Evolutionary conservation across 139 green algal genomes (phyloP).

Genomic region (Astrephomene gubernaculifera): DNA sequence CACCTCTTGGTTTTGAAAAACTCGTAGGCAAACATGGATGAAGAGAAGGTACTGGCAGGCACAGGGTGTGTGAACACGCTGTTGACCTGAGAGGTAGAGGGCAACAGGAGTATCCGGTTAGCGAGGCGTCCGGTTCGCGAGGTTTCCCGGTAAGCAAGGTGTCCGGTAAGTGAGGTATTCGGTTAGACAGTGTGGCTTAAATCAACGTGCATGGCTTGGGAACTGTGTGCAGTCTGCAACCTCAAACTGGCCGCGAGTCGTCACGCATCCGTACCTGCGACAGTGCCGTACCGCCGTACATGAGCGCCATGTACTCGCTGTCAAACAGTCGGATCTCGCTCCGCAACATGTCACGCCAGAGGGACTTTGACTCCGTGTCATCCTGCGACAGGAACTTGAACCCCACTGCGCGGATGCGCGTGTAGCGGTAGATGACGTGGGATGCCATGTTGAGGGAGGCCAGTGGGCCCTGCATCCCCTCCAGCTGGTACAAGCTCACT

Average conservation of each 20-base stretch:
- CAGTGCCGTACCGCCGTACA: constrained; percentile 35
- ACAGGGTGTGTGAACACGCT: constrained; percentile 22
- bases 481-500: not conserved
- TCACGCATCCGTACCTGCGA: constrained; percentile 9
- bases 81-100: constrained; percentile 12
- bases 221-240: no score
- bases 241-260: no score
- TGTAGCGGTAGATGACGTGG: constrained; percentile 37
- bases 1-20: constrained; percentile 38
- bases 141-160: no score
- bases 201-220: no score
- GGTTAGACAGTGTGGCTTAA: no score
- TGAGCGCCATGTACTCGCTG: constrained; percentile 21
- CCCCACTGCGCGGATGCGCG: not conserved
- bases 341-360: not conserved
- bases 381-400: constrained; percentile 22
- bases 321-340: constrained; percentile 3
- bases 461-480: constrained; percentile 34
- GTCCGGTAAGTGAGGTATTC: no score
- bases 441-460: constrained; percentile 26
- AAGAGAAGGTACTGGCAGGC: constrained; percentile 36
- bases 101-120: not conserved
- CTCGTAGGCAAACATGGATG: not conserved
- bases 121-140: no score
- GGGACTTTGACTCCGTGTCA: not conserved